A percentile compares a stretch with the other conserved stretches of the same genome.
Evolutionary conservation across 768 basidiomycete genomes (phyloP).

Genomic region (Asterophora parasitica): DNA sequence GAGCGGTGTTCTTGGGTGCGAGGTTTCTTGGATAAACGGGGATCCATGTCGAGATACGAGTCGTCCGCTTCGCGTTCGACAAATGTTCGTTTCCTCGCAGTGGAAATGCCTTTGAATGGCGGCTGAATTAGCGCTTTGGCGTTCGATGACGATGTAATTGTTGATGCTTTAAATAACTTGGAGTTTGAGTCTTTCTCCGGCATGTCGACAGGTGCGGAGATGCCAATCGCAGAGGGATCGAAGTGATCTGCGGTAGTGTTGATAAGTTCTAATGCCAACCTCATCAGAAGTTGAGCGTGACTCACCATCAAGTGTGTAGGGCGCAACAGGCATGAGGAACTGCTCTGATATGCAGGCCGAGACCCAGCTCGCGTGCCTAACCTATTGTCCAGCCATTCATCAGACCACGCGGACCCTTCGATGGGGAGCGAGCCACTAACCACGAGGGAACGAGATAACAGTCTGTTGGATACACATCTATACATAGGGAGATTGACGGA

Average conservation of each 20-base stretch:
- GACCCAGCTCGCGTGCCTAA: constrained; percentile 35
- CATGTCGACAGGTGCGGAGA: background rate
- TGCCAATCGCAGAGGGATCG: constrained; percentile 4
- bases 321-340: constrained; percentile 32
- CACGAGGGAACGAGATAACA: constrained; percentile 25
- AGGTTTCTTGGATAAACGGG: constrained; percentile 4
- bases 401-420: background rate
- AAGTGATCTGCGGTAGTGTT: constrained; percentile 9
- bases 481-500: background rate
- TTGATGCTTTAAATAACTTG: background rate
- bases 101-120: background rate
- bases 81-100: background rate
- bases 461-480: constrained; percentile 13
- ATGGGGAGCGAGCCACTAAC: constrained; percentile 17
- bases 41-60: constrained; percentile 1
- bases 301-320: constrained; percentile 33
- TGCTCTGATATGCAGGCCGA: constrained; percentile 26
- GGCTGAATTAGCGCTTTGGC: too few species aligned
- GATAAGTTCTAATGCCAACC: background rate
- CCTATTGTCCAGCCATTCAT: constrained; percentile 17
- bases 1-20: background rate
- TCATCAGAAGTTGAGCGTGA: background rate
- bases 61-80: background rate
- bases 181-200: background rate
- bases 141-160: too few species aligned